Conservation (phyloP, 768 basidiomycete species). For the Dacryopinax primogenitus region DNA sequence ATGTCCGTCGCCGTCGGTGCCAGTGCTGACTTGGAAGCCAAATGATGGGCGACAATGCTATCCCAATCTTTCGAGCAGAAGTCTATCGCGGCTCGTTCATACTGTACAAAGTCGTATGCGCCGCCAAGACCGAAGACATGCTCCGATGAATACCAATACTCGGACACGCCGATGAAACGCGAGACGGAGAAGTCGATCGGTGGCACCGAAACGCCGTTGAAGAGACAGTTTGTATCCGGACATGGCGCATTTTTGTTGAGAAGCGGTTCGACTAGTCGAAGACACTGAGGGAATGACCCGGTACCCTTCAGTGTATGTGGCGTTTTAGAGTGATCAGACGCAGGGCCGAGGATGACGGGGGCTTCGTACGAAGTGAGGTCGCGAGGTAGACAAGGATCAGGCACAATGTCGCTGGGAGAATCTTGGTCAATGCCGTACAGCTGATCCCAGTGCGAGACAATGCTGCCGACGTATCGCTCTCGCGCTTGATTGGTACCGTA, state of each 20-base stretch:
- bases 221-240: constrained; percentile 71
- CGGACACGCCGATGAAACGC: constrained; percentile 92
- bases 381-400: constrained; percentile 84
- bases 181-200: constrained; percentile 87
- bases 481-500: constrained; percentile 97
- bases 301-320: constrained; percentile 64
- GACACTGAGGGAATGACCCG: constrained; percentile 79
- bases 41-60: constrained; percentile 56
- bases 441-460: constrained; percentile 45
- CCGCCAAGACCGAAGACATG: constrained; percentile 93
- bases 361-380: constrained; percentile 50
- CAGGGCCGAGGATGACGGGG: constrained; percentile 34
- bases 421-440: constrained; percentile 19
- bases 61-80: constrained; percentile 77
- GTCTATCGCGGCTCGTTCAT: constrained; percentile 78
- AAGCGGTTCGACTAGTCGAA: constrained; percentile 56
- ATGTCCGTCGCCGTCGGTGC: constrained; percentile 28
- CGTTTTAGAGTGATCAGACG: constrained; percentile 35
- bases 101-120: constrained; percentile 89
- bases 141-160: constrained; percentile 99
- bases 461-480: constrained; percentile 72
- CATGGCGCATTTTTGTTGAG: constrained; percentile 79
- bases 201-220: constrained; percentile 89
- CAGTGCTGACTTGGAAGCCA: constrained; percentile 23
- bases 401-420: constrained; percentile 14